Conservation (phyloP, 306 rosid species). For the Leucaena leucocephala region DNA sequence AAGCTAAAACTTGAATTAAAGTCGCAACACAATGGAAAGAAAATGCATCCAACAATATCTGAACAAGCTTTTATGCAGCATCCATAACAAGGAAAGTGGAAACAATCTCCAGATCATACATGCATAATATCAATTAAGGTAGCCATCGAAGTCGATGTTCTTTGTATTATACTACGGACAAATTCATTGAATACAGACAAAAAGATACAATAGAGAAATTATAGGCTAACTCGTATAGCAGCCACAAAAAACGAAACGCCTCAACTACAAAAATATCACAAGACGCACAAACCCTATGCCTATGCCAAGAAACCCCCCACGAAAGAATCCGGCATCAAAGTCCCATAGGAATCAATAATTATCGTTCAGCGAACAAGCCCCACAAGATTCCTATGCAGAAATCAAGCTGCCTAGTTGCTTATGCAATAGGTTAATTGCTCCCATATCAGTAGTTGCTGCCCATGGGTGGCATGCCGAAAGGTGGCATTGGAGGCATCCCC, state of each 20-base stretch:
- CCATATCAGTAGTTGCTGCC: conserved; percentile 74
- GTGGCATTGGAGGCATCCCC: conserved; percentile 99
- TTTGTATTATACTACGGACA: conserved; percentile 46
- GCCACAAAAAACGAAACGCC: conserved; percentile 75
- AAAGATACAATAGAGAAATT: conserved; percentile 52
- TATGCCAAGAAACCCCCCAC: conserved; percentile 42
- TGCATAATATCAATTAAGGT: conserved; percentile 31
- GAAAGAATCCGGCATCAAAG: conserved; percentile 48
- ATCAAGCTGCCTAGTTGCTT: conserved; percentile 47
- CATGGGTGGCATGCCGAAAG: conserved; percentile 99
- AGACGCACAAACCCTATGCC: conserved; percentile 40
- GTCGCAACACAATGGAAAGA: not conserved
- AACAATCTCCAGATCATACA: conserved; percentile 28
- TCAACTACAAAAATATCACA: conserved; percentile 70
- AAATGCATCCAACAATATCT: not conserved
- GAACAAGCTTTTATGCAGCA: conserved; percentile 5
- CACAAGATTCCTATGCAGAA: conserved; percentile 35
- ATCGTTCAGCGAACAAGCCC: conserved; percentile 13
- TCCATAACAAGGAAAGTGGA: conserved; percentile 22
- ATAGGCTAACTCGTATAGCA: conserved; percentile 54
- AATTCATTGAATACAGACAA: conserved; percentile 44
- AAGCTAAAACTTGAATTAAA: not conserved
- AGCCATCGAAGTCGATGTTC: conserved; percentile 38
- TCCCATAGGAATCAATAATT: conserved; percentile 36
- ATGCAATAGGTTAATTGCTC: conserved; percentile 28